Base-by-base conservation (phyloP, 495 filamentous ascomycete species). In the Aspergillus panamensis region DNA sequence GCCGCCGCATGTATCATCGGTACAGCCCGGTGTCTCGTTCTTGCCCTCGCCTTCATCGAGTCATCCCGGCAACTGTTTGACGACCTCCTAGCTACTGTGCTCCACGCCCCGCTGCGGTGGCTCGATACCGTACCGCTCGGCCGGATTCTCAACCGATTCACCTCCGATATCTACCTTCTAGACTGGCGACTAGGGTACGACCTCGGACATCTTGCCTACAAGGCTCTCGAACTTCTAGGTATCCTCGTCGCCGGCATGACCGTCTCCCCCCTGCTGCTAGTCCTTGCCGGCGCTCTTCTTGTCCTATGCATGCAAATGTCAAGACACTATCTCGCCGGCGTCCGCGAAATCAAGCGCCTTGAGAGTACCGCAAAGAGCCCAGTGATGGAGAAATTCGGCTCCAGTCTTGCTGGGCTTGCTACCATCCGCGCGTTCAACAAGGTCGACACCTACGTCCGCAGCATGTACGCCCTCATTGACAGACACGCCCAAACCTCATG, bases 51-150 rank as follows among this genome's bases (percentile, higher is more conserved):
- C 17, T 85, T 84, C 8, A 69, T 90, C 43, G 73, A 70, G 33
- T 87, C 86, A 30, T 87, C 85, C 2, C 78, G 82, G 33, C 70
- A 67, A 45, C 73, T 91, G 8, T 91, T 90, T 53, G 76, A 82
- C n/a, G 79, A 82, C 43, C 68, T 90, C 19, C 82, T 83, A 40
- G 83, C 77, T 53, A 76, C 79, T 3, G 80, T 92, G 20, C 75
- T 92, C 1, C 82, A 86, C 13, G 79, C 88, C 19, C 88, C 88
- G 1, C 69, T 87, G 8, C 74, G 87, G 47, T 92, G 89, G 89
- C 77, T 92, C 17, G 89, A 92, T 66, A 91, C 88, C 2, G 86
- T 90, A 0, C 89, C 89, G 0, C 71, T 90, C 0, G 89, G 89
- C 8, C 81, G 89, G 20, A 83, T 91, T 32, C 62, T 91, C 13